A percentile compares a stretch with the other conserved stretches of the same genome.
phyloP scores from a whole-genome alignment of 2,329 filamentous ascomycete genomes.

The Hypoxylon sp. region DNA sequence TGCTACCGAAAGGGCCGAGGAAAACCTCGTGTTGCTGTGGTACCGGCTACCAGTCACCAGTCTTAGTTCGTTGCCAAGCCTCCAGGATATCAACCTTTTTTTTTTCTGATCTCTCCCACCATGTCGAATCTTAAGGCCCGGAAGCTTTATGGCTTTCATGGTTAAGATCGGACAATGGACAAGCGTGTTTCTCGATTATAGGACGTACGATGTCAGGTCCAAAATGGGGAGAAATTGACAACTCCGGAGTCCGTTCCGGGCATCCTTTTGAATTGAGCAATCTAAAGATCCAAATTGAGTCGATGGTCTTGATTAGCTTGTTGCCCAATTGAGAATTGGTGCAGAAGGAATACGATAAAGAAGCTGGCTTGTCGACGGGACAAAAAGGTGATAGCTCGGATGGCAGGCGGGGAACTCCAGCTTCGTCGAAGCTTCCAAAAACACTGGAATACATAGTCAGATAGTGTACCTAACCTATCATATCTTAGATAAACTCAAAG shows the following conservation, averaged over 20 bases:
- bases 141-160: slow-evolving; percentile 7
- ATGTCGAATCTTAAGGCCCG: slow-evolving; percentile 8
- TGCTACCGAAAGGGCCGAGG: slow-evolving; percentile 48
- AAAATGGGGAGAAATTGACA: slow-evolving; percentile 2
- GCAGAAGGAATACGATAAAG: neutral
- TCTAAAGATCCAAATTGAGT: slow-evolving; percentile 12
- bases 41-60: slow-evolving; percentile 53
- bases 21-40: slow-evolving; percentile 55
- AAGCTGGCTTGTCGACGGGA: slow-evolving; percentile 4
- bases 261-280: slow-evolving; percentile 12
- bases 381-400: neutral
- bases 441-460: neutral
- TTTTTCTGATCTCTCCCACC: slow-evolving; percentile 8
- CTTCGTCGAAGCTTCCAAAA: slow-evolving; percentile 24
- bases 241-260: neutral
- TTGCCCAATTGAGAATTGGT: slow-evolving; percentile 17
- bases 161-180: slow-evolving; percentile 3
- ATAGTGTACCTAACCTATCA: neutral
- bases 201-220: slow-evolving; percentile 11
- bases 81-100: slow-evolving; percentile 57
- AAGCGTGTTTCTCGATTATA: slow-evolving; percentile 13
- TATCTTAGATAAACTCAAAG: slow-evolving; percentile 3
- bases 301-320: slow-evolving; percentile 15
- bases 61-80: slow-evolving; percentile 64
- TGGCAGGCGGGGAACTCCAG: slow-evolving; percentile 17